Base-by-base conservation (phyloP, 2,329 filamentous ascomycete species). In the Fusarium sp. region DNA sequence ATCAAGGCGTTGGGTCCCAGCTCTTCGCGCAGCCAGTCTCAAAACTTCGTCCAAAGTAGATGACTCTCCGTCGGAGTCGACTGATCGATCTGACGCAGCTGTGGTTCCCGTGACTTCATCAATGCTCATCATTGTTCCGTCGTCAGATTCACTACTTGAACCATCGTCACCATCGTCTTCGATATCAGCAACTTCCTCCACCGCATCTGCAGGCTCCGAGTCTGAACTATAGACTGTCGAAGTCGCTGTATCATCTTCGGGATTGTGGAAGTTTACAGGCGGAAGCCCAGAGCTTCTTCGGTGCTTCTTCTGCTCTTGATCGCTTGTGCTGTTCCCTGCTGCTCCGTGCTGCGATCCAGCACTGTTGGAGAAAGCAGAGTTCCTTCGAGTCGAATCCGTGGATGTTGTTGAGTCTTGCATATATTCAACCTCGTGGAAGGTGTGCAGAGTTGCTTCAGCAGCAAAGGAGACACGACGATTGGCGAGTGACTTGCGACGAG, bases 381-480 rank as follows among this genome's bases (percentile, higher is more conserved):
- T 89, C 67, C 93, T 88, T 72, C 94, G 86, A 12, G 92, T 94
- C 11, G 91, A 90, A 69, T 95, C 93, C 1, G 91, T 92, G 0
- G 92, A 92, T 8, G 91, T 92, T 1, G 94, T 97, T 18, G 94
- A 94, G 78, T 98, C 95, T 76, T 95, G 94, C 78, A 90, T 88
- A 68, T 95, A 92, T 76, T 98, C 95, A 46, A 98, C 89, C 60
- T 96, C 95, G 77, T 98, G 95, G 87, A 97, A 98, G 1, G 96
- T 99, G 78, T 99, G 96, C 37, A 99, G 86, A 4, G 96, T 99
- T 12, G 96, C 96, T 82, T 99, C 96, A 1, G 96, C 96, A 6
- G 96, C 96, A 80, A 99, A 99, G 0, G 95, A 98, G 36, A 99
- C 96, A 77, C 96, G 90, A 76, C 96, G 90, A 78, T 96, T 97